Evolutionary conservation across 108 stramenopile species (phyloP), one percentile per base, ranked within the genome.

Genomic region (Schizochytrium sp.): DNA sequence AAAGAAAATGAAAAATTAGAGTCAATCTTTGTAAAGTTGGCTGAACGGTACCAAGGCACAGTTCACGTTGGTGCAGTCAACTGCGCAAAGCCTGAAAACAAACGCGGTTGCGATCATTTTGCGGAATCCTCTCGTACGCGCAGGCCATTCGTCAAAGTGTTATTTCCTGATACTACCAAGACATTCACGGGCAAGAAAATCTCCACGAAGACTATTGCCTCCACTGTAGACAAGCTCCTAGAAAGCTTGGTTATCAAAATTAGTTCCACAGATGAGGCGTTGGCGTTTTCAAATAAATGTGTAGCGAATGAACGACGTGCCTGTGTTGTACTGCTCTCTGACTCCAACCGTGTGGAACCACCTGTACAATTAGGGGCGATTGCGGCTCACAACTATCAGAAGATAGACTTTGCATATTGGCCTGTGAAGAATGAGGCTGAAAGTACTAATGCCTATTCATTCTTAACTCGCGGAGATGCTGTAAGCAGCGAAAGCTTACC

Each of bases 11-110:
- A 83, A 53, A 83, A 83, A 28, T 28, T 83, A 40, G n/a, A 83
- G 47, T 83, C 76, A 10, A 83, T 83, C 50, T 83, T 83, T 55
- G 53, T 55, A 17, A 55, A 55, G 76, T 53, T 83, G 28, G 76
- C 76, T 53, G 76, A 83, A 38, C 47, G 76, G 28, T 83, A 83
- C 55, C 76, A 55, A 10, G 76, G 76, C 76, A 55, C 76, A 10
- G 76, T 83, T 10, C 76, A 83, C 15, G 76, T 83, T 1, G 76
- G 50, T 40, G 76, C 76, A 10, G 53, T 83, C 15, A 55, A 83
- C 40, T 83, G 76, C 76, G 76, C 50, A 0, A 55, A 49, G 13
- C 47, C 76, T 5, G 76, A 83, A 55, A 83, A 83, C 3, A 50
- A 46, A 12, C 49, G 55, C 38, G 76, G 50, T 40, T 83, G 76